A percentile compares a stretch with the other conserved stretches of the same genome.
phyloP scores from a whole-genome alignment of 495 filamentous ascomycete species.

The Neurospora sp. region DNA sequence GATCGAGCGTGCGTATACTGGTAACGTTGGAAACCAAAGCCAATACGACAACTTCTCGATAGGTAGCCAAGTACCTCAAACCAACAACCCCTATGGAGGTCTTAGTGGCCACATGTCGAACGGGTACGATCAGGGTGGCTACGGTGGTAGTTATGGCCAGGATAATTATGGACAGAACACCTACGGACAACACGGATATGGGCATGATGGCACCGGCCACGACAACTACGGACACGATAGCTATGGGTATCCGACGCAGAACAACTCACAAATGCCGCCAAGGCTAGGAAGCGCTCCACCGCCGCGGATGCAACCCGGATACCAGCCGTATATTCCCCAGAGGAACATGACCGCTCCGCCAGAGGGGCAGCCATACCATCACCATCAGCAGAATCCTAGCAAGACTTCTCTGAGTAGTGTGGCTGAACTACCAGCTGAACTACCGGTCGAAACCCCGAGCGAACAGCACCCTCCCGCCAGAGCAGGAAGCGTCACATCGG shows the following conservation, averaged over 20 bases:
- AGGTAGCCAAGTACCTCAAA: conserved; percentile 1
- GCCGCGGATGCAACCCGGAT: conserved; percentile 21
- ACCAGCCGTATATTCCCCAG: conserved; percentile 26
- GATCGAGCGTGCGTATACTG: background rate
- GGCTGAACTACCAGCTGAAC: conserved; percentile 1
- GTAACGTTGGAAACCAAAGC: background rate
- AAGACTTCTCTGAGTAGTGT: conserved; percentile 21
- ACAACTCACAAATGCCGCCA: conserved; percentile 24
- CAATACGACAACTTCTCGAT: background rate
- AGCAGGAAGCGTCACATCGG: background rate
- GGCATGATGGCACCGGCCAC: conserved; percentile 30
- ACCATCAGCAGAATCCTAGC: conserved; percentile 17
- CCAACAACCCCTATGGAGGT: conserved; percentile 4
- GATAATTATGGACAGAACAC: conserved; percentile 20
- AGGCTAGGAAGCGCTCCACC: conserved; percentile 28
- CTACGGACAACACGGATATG: background rate
- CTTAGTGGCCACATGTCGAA: background rate
- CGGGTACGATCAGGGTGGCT: background rate
- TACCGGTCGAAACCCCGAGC: background rate
- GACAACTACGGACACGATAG: conserved; percentile 20
- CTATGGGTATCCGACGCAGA: conserved; percentile 24
- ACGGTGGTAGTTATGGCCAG: conserved; percentile 20
- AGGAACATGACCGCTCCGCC: conserved; percentile 44
- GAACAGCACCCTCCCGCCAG: background rate
- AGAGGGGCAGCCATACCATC: conserved; percentile 12